phyloP scores from a whole-genome alignment of 164 flowering plant species.

The Vitis vinifera region DNA sequence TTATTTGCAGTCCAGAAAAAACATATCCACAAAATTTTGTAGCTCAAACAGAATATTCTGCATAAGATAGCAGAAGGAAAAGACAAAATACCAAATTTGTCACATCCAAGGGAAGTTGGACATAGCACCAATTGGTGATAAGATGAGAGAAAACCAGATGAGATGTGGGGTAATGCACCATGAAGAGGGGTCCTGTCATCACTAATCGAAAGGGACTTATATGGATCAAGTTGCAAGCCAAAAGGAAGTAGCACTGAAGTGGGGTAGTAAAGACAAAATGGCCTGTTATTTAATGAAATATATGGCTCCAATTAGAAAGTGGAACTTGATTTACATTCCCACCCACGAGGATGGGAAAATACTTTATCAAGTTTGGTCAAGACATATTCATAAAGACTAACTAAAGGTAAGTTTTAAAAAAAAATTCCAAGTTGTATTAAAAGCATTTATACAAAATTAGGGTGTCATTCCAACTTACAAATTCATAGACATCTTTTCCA shows the following conservation, averaged over 20 bases:
- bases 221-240: neutral
- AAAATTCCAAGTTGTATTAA: neutral
- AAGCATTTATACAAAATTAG: neutral
- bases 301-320: neutral
- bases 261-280: neutral
- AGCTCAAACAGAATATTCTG: too few relatives aligned
- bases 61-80: neutral
- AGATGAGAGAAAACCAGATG: neutral
- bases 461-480: slow-evolving; percentile 25
- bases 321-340: neutral
- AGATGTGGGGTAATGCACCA: neutral
- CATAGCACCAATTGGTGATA: neutral
- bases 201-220: neutral
- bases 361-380: neutral
- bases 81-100: neutral
- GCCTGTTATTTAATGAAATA: neutral
- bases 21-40: neutral
- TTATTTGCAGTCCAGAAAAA: neutral
- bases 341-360: neutral
- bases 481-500: slow-evolving; percentile 41
- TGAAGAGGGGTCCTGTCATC: neutral
- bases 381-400: neutral
- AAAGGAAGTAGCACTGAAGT: neutral
- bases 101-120: neutral
- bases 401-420: neutral